Evolutionary conservation across 75 land plant genomes (phyloP).

Genomic region (Picea sitchensis): DNA sequence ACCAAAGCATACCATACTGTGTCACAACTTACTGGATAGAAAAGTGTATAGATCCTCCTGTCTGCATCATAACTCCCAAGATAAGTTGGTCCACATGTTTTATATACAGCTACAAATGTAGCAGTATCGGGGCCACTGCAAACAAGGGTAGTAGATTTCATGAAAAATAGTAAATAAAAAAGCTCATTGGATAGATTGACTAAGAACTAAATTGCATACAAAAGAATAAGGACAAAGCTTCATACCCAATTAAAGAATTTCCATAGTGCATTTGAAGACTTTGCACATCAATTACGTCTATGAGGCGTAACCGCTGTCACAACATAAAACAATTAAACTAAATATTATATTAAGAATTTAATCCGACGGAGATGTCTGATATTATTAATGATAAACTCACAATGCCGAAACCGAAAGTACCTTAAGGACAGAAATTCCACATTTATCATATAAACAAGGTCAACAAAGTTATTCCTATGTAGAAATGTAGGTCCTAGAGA

Average conservation of each 20-base stretch:
- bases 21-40: slow-evolving; percentile 78
- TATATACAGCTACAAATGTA: slow-evolving; percentile 90
- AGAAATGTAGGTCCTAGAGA: too few relatives aligned
- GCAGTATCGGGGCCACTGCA: slow-evolving; percentile 79
- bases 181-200: background rate
- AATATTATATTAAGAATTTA: background rate
- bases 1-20: background rate
- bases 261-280: slow-evolving; percentile 91
- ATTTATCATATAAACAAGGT: too few relatives aligned
- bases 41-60: slow-evolving; percentile 71
- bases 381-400: background rate
- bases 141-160: background rate
- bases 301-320: slow-evolving; percentile 70
- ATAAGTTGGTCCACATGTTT: slow-evolving; percentile 89
- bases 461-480: too few relatives aligned
- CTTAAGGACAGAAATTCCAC: too few relatives aligned
- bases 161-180: background rate
- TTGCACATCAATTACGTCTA: slow-evolving; percentile 89
- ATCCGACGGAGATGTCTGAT: background rate
- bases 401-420: too few relatives aligned
- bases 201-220: background rate
- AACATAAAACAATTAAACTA: background rate
- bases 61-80: slow-evolving; percentile 92
- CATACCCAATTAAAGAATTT: slow-evolving; percentile 90
- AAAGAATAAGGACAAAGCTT: background rate